Evolutionary conservation across 768 basidiomycete genomes (phyloP).

Genomic region (Hydnomerulius pinastri): DNA sequence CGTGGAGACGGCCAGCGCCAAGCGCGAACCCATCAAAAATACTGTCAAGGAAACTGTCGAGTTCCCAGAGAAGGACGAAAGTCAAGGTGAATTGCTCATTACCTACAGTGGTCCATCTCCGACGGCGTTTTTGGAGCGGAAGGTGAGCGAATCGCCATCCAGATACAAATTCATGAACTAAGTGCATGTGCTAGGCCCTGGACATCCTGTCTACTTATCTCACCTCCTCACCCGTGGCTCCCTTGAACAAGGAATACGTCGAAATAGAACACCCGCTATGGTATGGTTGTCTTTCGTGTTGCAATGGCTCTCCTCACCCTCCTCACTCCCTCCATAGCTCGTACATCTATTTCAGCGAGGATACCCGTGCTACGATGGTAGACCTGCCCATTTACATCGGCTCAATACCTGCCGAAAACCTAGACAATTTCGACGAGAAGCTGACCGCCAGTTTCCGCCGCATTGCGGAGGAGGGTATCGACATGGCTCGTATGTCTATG

Average conservation of each 20-base stretch:
- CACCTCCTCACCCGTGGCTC: conserved; percentile 80
- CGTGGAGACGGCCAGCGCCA: conserved; percentile 79
- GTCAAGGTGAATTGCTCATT: conserved; percentile 84
- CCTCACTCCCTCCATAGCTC: conserved; percentile 50
- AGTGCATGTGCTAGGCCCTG: conserved; percentile 57
- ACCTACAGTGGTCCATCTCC: conserved; percentile 78
- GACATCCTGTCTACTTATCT: conserved; percentile 87
- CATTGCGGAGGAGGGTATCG: conserved; percentile 74
- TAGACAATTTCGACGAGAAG: conserved; percentile 70
- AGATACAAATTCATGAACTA: neutral
- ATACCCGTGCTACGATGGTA: conserved; percentile 67
- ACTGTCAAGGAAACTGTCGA: conserved; percentile 70
- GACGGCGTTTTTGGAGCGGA: conserved; percentile 69
- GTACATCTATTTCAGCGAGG: conserved; percentile 83
- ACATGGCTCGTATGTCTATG: conserved; percentile 89
- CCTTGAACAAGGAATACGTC: conserved; percentile 87
- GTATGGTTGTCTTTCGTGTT: conserved; percentile 40
- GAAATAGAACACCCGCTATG: conserved; percentile 91
- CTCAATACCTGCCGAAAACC: conserved; percentile 79
- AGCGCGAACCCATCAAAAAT: conserved; percentile 51
- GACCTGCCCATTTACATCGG: conserved; percentile 79
- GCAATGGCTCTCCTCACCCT: conserved; percentile 1
- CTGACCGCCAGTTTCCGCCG: conserved; percentile 68
- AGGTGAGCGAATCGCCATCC: conserved; percentile 41
- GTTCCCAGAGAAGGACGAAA: conserved; percentile 97